phyloP scores from a whole-genome alignment of 2,329 filamentous ascomycete genomes.

The Talaromyces islandicus region DNA sequence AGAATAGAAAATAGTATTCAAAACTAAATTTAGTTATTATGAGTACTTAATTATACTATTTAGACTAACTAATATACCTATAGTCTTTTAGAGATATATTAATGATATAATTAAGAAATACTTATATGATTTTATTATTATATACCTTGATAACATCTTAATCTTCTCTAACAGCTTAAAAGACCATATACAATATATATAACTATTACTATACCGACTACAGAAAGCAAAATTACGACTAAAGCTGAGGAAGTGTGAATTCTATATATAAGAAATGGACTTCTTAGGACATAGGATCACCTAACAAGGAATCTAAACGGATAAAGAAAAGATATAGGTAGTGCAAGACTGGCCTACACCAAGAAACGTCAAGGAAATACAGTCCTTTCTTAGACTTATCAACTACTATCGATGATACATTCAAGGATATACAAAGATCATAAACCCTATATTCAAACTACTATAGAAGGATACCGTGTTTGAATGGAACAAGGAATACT shows the following conservation, averaged over 20 bases:
- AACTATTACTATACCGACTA: not conserved
- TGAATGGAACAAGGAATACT: not conserved
- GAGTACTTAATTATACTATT: constrained; percentile 28
- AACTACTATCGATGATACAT: not conserved
- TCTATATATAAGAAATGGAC: constrained; percentile 1
- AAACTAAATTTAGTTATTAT: constrained; percentile 18
- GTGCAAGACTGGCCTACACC: not conserved
- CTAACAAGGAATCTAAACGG: not conserved
- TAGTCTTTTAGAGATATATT: not conserved
- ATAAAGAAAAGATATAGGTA: constrained; percentile 1
- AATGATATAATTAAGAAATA: constrained; percentile 1
- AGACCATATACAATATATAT: too few relatives aligned
- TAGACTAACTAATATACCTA: constrained; percentile 16
- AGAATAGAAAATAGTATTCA: constrained; percentile 27
- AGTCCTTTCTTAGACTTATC: not conserved
- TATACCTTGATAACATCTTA: not conserved
- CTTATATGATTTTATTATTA: constrained; percentile 12
- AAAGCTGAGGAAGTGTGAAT: not conserved
- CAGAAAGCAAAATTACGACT: not conserved
- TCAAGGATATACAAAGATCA: not conserved
- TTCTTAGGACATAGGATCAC: constrained; percentile 1
- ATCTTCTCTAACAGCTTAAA: too few relatives aligned
- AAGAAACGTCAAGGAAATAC: not conserved
- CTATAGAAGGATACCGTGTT: not conserved
- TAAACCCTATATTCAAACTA: not conserved